These are phyloP conservation scores for Volvariella surrecta DNA, from an alignment of 1,284 basidiomycete species.

Conservation along the genomic window DNA sequence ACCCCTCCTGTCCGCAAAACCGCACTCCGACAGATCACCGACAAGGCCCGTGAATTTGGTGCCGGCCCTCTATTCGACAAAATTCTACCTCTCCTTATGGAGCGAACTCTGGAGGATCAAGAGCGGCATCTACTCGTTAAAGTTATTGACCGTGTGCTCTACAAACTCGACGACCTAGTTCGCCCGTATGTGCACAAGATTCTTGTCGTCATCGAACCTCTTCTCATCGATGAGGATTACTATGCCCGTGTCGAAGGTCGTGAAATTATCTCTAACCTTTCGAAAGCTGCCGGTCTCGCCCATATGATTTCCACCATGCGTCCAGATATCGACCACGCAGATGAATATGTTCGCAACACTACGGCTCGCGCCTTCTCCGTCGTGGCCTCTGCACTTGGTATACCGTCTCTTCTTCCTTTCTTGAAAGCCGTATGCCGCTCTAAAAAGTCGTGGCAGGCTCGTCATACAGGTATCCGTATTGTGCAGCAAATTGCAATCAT, in stretches of 20 bases:
- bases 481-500: constrained; percentile 99
- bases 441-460: constrained; percentile 99
- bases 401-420: constrained; percentile 96
- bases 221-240: constrained; percentile 99
- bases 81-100: constrained; percentile 97
- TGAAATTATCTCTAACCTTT: constrained; percentile 98
- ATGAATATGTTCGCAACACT: constrained; percentile 99
- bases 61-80: constrained; percentile 99
- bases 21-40: constrained; percentile 96
- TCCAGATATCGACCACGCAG: constrained; percentile 98
- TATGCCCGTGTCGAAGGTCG: constrained; percentile 99
- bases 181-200: constrained; percentile 99
- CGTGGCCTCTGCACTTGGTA: constrained; percentile 96
- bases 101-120: constrained; percentile 97
- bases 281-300: constrained; percentile 96
- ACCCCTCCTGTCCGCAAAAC: constrained; percentile 98
- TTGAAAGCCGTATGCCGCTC: constrained; percentile 96
- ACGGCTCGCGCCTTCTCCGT: constrained; percentile 99
- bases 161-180: constrained; percentile 98
- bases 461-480: constrained; percentile 98
- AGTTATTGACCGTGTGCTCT: constrained; percentile 97
- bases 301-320: constrained; percentile 99
- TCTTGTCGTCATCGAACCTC: constrained; percentile 97
- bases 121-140: constrained; percentile 98
- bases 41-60: constrained; percentile 97